Evolutionary conservation across 2,329 filamentous ascomycete genomes (phyloP), one percentile per base, ranked within the genome.

Genomic region (Epichloe gansuensis): DNA sequence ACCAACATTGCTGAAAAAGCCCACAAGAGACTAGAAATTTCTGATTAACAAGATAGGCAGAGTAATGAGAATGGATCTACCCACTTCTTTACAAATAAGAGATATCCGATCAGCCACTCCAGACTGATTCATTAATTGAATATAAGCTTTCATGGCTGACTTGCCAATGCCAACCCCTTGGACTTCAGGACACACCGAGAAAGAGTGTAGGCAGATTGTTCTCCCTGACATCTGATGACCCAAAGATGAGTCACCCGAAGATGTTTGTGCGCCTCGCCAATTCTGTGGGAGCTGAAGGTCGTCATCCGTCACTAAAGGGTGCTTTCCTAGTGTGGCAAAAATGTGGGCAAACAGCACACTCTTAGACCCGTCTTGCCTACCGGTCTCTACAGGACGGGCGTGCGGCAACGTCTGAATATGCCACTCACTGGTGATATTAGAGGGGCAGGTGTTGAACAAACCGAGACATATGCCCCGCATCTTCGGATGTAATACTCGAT

Each of bases 181-280:
- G 53, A 89, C 81, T 54, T 83, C 79, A 1, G 88, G 88, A 52
- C 86, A 75, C 5, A 95, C 83, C 17, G 86, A 88, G 5, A 96
- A 75, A 0, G 87, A 91, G 68, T 96, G 91, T 48, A 95, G 71
- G 52, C 82, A 88, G 52, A 95, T 76, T 0, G 88, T 94, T 44
- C 81, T 71, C 41, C 89, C 89, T 15, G 74, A 72, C 54, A 88
- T 81, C 60, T 86, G 80, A 67, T 95, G 88, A 35, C 88, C 88
- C 13, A 51, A 43, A 41, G 44, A 25, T 5, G 54, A 53, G 13
- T 9, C 81, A 62, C 2, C 67, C 63, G 38, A 76, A 72, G 46
- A 69, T 65, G 50, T 72, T 64, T 51, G 41, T n/a, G 71, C 69
- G 48, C 74, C 72, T 55, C 75, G 72, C 83, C 86, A 91, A 63